Evolutionary conservation across 371 early-diverging fungal genomes (phyloP).

Genomic region (Syncephalastrum racemosum): DNA sequence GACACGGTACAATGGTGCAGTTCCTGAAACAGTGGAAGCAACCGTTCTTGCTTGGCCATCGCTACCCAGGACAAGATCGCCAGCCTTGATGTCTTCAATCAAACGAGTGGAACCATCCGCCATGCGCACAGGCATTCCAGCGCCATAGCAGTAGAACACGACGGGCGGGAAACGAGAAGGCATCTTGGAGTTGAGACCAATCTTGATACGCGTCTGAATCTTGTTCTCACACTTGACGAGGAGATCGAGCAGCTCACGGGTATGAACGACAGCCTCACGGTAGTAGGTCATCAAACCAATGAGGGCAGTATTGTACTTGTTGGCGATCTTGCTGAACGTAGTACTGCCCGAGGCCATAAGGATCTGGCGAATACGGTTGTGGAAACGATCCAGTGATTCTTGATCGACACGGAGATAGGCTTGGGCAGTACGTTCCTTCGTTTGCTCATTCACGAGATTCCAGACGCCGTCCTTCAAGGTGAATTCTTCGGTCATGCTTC

Average conservation of each 20-base stretch:
- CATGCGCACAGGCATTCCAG: background rate
- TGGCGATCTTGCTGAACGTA: conserved; percentile 98
- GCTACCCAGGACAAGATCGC: conserved; percentile 1
- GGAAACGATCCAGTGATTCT: conserved; percentile 88
- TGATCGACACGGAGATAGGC: conserved; percentile 95
- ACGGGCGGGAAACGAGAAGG: conserved; percentile 98
- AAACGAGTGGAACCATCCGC: background rate
- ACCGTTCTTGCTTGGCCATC: conserved; percentile 3
- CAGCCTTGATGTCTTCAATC: conserved; percentile 3
- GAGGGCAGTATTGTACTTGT: conserved; percentile 96
- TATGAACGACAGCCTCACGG: conserved; percentile 98
- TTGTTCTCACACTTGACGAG: conserved; percentile 97
- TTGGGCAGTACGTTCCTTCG: conserved; percentile 97
- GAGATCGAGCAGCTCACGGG: conserved; percentile 94
- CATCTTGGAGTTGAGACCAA: conserved; percentile 99
- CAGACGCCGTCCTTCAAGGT: conserved; percentile 95
- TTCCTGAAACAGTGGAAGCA: conserved; percentile 4
- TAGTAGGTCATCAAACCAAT: conserved; percentile 97
- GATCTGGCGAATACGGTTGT: conserved; percentile 96
- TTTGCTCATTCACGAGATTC: conserved; percentile 94
- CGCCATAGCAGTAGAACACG: conserved; percentile 68
- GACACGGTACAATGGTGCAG: conserved; percentile 4
- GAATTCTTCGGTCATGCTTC: conserved; percentile 85
- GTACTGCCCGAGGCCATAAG: conserved; percentile 96
- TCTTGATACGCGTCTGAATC: conserved; percentile 99